phyloP scores from a whole-genome alignment of 2,329 filamentous ascomycete species.

The Cercospora sp. region DNA sequence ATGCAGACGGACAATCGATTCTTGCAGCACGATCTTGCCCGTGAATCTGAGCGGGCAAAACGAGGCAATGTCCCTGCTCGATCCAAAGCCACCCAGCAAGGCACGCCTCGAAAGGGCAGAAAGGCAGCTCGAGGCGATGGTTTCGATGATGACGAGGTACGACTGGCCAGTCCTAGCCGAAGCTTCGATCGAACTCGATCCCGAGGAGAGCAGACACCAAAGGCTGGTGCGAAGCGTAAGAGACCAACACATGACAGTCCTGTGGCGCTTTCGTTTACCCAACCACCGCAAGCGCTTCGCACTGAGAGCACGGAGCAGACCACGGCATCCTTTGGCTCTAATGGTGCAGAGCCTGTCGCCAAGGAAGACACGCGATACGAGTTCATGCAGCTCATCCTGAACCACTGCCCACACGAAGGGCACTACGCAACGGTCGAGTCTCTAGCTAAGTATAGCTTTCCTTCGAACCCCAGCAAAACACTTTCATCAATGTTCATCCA shows the following conservation, averaged over 20 bases:
- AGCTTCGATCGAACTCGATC: constrained; percentile 48
- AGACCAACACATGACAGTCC: constrained; percentile 66
- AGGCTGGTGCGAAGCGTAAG: constrained; percentile 67
- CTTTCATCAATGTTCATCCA: constrained; percentile 69
- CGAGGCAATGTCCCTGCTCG: constrained; percentile 38
- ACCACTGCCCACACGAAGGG: constrained; percentile 58
- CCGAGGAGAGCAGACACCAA: constrained; percentile 58
- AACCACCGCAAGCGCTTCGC: constrained; percentile 23
- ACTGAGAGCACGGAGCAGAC: constrained; percentile 29
- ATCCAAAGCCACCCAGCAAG: constrained; percentile 23
- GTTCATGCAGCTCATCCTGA: constrained; percentile 62
- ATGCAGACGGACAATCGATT: constrained; percentile 71
- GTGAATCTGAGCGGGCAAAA: constrained; percentile 58
- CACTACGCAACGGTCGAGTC: constrained; percentile 67
- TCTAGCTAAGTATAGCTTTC: constrained; percentile 64
- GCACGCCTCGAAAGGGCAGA: constrained; percentile 34
- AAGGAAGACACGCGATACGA: constrained; percentile 29
- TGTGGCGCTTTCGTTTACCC: constrained; percentile 46
- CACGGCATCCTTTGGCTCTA: constrained; percentile 13
- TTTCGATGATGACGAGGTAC: constrained; percentile 68
- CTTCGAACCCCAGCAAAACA: constrained; percentile 61
- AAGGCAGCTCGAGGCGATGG: constrained; percentile 59
- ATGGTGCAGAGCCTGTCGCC: constrained; percentile 1
- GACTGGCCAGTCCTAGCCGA: constrained; percentile 34
- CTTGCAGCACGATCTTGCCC: constrained; percentile 67